Conservation (phyloP, 129 eudicot genomes). For the Flaveria ramosissima region DNA sequence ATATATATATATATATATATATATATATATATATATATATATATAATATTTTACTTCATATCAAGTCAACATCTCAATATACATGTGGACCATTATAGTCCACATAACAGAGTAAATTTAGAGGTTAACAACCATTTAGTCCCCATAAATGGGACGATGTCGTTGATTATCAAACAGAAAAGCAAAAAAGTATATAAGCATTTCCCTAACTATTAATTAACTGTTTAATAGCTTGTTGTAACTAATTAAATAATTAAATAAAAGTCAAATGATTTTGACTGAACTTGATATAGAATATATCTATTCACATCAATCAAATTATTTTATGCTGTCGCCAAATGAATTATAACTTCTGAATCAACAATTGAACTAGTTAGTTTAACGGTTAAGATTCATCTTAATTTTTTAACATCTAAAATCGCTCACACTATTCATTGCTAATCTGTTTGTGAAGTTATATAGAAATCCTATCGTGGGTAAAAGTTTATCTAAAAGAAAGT, state of each 20-base stretch:
- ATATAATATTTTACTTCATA: slow-evolving; percentile 7
- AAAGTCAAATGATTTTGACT: neutral
- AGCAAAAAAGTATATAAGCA: neutral
- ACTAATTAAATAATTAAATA: neutral
- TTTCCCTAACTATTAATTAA: neutral
- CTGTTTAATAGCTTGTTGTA: neutral
- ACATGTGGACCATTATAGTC: slow-evolving; percentile 26
- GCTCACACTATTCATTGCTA: too few species aligned
- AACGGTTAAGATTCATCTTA: too few species aligned
- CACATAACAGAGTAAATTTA: slow-evolving; percentile 22
- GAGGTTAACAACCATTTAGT: slow-evolving; percentile 8
- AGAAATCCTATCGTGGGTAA: too few species aligned
- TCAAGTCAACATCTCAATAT: slow-evolving; percentile 34
- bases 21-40: neutral
- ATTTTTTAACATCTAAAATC: too few species aligned
- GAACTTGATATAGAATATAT: neutral
- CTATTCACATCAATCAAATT: neutral
- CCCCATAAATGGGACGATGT: neutral
- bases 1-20: neutral
- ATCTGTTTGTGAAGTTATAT: too few species aligned
- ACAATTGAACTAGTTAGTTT: too few species aligned
- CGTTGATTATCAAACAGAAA: neutral
- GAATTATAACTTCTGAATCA: neutral
- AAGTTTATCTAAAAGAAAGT: too few species aligned
- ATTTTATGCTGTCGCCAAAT: neutral